These are phyloP conservation scores for Chloranthus sessilifolius DNA, from an alignment of 164 flowering plant genomes.

Conservation along the genomic window DNA sequence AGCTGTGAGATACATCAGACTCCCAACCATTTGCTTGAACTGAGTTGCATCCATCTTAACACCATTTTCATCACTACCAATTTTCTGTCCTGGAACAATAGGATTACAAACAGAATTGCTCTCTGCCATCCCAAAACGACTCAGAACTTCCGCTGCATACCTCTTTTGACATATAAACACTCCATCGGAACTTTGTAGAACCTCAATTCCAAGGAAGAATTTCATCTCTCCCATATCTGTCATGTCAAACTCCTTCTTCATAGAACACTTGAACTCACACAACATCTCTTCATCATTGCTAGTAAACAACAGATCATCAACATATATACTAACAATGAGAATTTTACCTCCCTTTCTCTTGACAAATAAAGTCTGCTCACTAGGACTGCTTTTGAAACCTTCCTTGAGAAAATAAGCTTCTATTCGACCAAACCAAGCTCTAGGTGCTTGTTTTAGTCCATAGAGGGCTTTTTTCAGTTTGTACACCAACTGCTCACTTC, in stretches of 20 bases:
- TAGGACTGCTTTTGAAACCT: too few species aligned
- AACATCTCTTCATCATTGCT: constrained; percentile 1
- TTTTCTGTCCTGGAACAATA: constrained; percentile 1
- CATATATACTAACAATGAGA: constrained; percentile 8
- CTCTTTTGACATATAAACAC: constrained; percentile 13
- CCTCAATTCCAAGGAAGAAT: constrained; percentile 14
- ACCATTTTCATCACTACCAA: constrained; percentile 9
- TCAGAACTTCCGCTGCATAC: constrained; percentile 8
- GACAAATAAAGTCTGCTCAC: constrained; percentile 3
- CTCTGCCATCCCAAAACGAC: constrained; percentile 2
- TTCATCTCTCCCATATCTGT: neutral
- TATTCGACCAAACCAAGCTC: neutral
- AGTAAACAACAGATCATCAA: constrained; percentile 6
- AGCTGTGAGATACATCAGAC: constrained; percentile 14
- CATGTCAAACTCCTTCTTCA: too few species aligned
- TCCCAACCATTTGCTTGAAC: constrained; percentile 11
- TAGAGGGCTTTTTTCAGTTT: too few species aligned
- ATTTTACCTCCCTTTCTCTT: neutral
- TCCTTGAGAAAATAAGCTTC: neutral
- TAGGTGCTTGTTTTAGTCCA: too few species aligned
- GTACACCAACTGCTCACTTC: too few species aligned
- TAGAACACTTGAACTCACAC: neutral
- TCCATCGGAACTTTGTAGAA: neutral
- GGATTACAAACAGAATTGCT: constrained; percentile 8
- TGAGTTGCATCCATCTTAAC: constrained; percentile 6